A percentile compares a stretch with the other conserved stretches of the same genome.
These are phyloP conservation scores for Cyberlindnera veronae DNA, from an alignment of 805 yeast genomes.

Conservation along the genomic window DNA sequence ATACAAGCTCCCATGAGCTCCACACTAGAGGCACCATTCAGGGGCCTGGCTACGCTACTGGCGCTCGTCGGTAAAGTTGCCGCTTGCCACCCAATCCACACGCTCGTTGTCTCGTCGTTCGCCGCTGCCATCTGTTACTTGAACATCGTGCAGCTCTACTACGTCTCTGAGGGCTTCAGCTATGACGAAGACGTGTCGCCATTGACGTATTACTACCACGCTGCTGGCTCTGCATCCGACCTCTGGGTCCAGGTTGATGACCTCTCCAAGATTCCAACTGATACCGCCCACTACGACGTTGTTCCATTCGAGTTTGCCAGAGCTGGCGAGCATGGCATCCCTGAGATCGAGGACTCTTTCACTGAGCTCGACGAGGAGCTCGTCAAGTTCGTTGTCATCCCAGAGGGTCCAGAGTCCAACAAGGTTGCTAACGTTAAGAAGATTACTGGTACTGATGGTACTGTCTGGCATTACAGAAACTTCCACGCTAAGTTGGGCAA, in stretches of 20 bases:
- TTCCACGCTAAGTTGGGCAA: conserved; percentile 53
- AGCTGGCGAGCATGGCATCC: conserved; percentile 38
- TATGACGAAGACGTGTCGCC: conserved; percentile 29
- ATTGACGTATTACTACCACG: conserved; percentile 34
- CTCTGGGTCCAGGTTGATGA: conserved; percentile 52
- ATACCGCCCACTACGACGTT: conserved; percentile 45
- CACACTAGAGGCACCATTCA: conserved; percentile 28
- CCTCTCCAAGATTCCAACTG: conserved; percentile 29
- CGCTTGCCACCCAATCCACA: conserved; percentile 84
- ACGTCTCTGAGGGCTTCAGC: conserved; percentile 36
- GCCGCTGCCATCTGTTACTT: conserved; percentile 80
- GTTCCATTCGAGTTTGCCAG: conserved; percentile 58
- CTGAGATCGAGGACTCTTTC: conserved; percentile 38
- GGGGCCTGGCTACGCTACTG: conserved; percentile 32
- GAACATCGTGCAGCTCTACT: conserved; percentile 61
- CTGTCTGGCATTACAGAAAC: conserved; percentile 57
- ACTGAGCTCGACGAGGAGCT: conserved; percentile 40
- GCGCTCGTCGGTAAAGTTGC: conserved; percentile 51
- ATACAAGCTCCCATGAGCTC: conserved; percentile 6
- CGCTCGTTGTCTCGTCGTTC: conserved; percentile 66
- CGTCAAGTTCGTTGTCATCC: conserved; percentile 37
- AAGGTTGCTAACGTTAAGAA: conserved; percentile 12
- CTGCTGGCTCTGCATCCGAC: conserved; percentile 29
- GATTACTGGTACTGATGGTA: conserved; percentile 36
- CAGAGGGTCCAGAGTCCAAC: conserved; percentile 16